Evolutionary conservation across 768 basidiomycete species (phyloP).

Genomic region (Boletellus ananiceps): DNA sequence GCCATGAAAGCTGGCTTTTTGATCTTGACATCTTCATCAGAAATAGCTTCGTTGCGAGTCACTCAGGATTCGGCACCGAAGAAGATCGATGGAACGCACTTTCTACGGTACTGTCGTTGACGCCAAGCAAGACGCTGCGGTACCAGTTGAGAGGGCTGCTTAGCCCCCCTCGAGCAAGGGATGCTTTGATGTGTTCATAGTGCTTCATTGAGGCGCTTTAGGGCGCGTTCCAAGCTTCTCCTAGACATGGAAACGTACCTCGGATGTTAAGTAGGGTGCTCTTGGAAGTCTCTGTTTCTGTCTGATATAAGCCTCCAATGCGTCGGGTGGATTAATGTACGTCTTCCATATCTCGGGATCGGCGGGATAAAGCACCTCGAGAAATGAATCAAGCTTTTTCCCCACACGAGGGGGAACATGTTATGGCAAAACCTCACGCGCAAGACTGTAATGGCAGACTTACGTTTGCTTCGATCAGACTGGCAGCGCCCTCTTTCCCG

Average conservation of each 20-base stretch:
- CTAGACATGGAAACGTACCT: conserved; percentile 20
- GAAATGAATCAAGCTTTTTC: conserved; percentile 37
- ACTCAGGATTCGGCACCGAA: neutral
- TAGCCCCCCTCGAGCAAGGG: conserved; percentile 31
- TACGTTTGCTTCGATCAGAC: conserved; percentile 34
- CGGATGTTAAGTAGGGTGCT: conserved; percentile 31
- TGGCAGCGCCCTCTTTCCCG: conserved; percentile 26
- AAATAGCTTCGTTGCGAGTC: conserved; percentile 12
- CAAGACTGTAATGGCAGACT: conserved; percentile 1
- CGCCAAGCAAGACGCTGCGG: conserved; percentile 24
- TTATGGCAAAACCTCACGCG: too few relatives aligned
- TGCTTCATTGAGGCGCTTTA: conserved; percentile 19
- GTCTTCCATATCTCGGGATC: conserved; percentile 35
- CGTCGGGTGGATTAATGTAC: conserved; percentile 33
- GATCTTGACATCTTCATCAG: conserved; percentile 26
- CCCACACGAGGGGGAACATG: neutral
- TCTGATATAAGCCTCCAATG: conserved; percentile 29
- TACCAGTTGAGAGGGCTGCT: conserved; percentile 38
- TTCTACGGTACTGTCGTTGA: conserved; percentile 27
- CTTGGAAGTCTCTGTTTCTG: conserved; percentile 19
- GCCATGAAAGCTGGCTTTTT: conserved; percentile 37
- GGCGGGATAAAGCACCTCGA: conserved; percentile 31
- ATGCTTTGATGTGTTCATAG: conserved; percentile 24
- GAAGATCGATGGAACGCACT: conserved; percentile 14
- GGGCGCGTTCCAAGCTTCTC: neutral